Evolutionary conservation across 495 filamentous ascomycete species (phyloP), one percentile per base, ranked within the genome.

Genomic region (Daldinia decipiens): DNA sequence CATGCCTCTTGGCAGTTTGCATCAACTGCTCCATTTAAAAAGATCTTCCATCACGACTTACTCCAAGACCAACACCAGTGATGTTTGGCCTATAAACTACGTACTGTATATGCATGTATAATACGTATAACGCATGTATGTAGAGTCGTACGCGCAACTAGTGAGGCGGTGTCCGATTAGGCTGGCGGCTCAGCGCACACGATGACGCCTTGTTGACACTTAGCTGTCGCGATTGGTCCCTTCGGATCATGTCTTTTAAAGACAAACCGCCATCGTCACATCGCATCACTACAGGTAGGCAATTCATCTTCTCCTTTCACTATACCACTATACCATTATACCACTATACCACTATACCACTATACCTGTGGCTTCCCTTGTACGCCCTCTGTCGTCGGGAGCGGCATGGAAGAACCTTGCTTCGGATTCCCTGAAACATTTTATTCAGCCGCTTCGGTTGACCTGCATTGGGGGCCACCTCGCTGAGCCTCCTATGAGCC

Each of bases 401-500:
- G 58, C 27, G 31, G 64, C 74, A 69, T 59, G 54, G 65, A 63
- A 64, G 52, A 58, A 67, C 62, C 71, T 63, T 70, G 71, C 71
- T 67, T 69, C 64, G 40, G 59, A 34, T 72, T 68, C 60, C 70
- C 32, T 68, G 71, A 69, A 71, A 67, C 70, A n/a, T 65, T 68
- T 65, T 47, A 71, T 77, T 75, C 57, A 77, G 73, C 73, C 73
- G 67, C 75, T 70, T 66, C 75, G 69, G 72, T 69, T 67, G 67
- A 73, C 62, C 69, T 72, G 68, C 72, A 70, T 73, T 65, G 65
- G 61, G 43, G 68, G 65, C 65, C 65, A 66, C 62, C 60, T 68
- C 67, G 65, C 71, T 75, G 72, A 77, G 75, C 75, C 75, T 72
- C 74, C 58, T 74, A 54, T 62, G 73, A 77, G 75, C 75, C 75